A percentile compares a stretch with the other conserved stretches of the same genome.
These are phyloP conservation scores for Candida endomychidarum DNA, from an alignment of 805 yeast species.

Conservation along the genomic window DNA sequence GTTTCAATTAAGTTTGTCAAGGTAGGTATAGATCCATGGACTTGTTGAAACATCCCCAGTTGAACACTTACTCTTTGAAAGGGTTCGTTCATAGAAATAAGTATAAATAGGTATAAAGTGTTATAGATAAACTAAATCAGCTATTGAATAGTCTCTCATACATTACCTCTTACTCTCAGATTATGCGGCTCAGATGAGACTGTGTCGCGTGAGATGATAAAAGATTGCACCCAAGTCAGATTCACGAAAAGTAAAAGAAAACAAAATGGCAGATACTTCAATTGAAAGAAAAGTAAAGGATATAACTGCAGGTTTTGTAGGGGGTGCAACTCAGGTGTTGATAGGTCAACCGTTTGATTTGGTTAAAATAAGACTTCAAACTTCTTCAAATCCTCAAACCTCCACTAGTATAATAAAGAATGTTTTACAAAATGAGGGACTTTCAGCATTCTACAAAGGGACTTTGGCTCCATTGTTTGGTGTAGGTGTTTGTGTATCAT, in stretches of 20 bases:
- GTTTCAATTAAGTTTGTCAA: constrained; percentile 10
- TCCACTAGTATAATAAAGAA: constrained; percentile 33
- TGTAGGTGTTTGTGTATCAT: constrained; percentile 61
- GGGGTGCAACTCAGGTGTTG: constrained; percentile 48
- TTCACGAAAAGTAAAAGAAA: not conserved
- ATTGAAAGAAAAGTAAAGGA: constrained; percentile 39
- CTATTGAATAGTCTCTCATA: too few relatives aligned
- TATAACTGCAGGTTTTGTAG: constrained; percentile 44
- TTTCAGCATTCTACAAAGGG: constrained; percentile 45
- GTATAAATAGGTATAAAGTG: too few relatives aligned
- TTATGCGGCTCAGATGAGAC: constrained; percentile 2
- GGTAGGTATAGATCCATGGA: constrained; percentile 13
- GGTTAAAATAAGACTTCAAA: constrained; percentile 44
- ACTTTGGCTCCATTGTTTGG: constrained; percentile 46
- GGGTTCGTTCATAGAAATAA: too few relatives aligned
- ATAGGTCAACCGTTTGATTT: constrained; percentile 49
- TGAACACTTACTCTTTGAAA: too few relatives aligned
- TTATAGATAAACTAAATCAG: too few relatives aligned
- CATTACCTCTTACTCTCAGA: too few relatives aligned
- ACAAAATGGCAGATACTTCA: constrained; percentile 30
- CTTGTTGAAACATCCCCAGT: too few relatives aligned
- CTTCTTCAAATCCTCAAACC: constrained; percentile 29
- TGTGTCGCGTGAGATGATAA: constrained; percentile 1
- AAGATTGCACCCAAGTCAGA: not conserved
- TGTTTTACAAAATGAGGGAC: constrained; percentile 42